phyloP scores from a whole-genome alignment of 23 red algal genomes.

The Gracilaria gracilis region DNA sequence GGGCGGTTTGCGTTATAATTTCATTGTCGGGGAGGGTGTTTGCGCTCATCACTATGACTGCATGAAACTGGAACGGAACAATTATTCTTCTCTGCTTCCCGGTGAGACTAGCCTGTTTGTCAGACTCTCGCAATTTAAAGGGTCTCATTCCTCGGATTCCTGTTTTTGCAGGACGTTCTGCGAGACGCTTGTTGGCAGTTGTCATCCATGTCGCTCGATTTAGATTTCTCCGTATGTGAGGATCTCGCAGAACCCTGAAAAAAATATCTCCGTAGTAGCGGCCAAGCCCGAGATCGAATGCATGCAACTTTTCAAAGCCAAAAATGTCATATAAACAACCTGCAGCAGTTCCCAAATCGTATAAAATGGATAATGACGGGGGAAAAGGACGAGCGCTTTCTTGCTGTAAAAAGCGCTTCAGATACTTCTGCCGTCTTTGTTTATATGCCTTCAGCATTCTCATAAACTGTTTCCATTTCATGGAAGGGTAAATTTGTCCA shows the following conservation, averaged over 20 bases:
- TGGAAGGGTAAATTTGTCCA: too few relatives aligned
- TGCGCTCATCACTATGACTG: neutral
- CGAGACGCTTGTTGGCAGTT: neutral
- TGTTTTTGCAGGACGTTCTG: neutral
- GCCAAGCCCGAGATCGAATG: neutral
- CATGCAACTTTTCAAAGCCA: neutral
- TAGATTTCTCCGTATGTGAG: neutral
- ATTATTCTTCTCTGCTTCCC: neutral
- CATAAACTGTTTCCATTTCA: too few relatives aligned
- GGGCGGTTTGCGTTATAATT: neutral
- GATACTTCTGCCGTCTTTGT: too few relatives aligned
- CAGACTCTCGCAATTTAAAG: neutral
- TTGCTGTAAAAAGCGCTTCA: too few relatives aligned
- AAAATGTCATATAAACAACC: neutral
- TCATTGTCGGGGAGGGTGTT: neutral
- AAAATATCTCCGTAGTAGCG: neutral
- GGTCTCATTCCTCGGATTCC: neutral
- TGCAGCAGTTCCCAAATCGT: neutral
- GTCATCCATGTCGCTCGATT: neutral
- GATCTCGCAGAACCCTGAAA: neutral
- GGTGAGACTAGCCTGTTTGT: neutral
- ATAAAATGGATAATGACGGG: neutral
- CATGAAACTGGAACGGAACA: neutral
- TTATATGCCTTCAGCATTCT: too few relatives aligned
- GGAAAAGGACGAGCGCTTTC: too few relatives aligned